A percentile compares a stretch with the other conserved stretches of the same genome.
Conservation (phyloP, 2,329 filamentous ascomycete species). For the Ascochyta clinopodiicola region DNA sequence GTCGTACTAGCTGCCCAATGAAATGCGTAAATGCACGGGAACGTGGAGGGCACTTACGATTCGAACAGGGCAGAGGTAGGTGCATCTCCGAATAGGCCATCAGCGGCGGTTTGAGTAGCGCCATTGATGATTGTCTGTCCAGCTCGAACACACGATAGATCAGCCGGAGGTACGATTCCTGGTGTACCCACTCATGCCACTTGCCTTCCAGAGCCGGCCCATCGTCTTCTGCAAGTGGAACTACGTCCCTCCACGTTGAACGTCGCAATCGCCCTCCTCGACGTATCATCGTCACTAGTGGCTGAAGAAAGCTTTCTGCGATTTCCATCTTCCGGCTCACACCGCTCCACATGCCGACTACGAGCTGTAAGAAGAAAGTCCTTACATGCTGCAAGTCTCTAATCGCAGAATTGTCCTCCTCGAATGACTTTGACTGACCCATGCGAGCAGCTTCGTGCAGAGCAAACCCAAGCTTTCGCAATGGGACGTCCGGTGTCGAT, state of each 20-base stretch:
- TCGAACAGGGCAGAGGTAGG: slow-evolving; percentile 68
- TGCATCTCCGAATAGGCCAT: slow-evolving; percentile 74
- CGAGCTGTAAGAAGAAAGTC: slow-evolving; percentile 57
- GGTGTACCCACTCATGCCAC: slow-evolving; percentile 69
- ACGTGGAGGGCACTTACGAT: slow-evolving; percentile 42
- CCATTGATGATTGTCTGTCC: slow-evolving; percentile 72
- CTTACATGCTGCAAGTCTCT: slow-evolving; percentile 61
- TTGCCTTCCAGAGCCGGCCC: slow-evolving; percentile 66
- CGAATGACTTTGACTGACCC: slow-evolving; percentile 50
- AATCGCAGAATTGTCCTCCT: slow-evolving; percentile 58
- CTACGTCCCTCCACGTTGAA: slow-evolving; percentile 60
- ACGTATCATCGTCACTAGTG: slow-evolving; percentile 63
- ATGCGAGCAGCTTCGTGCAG: slow-evolving; percentile 58
- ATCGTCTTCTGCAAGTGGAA: slow-evolving; percentile 61
- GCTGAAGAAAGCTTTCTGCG: slow-evolving; percentile 63
- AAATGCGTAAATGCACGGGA: not conserved
- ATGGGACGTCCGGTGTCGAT: slow-evolving; percentile 60
- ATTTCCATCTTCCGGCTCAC: slow-evolving; percentile 66
- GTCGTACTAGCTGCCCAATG: too few species aligned
- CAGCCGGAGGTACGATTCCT: slow-evolving; percentile 73
- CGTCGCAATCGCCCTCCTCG: slow-evolving; percentile 65
- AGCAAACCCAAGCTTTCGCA: slow-evolving; percentile 66
- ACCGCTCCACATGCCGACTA: slow-evolving; percentile 65
- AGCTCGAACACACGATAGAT: slow-evolving; percentile 70
- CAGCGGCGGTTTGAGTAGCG: slow-evolving; percentile 67